Evolutionary conservation across 495 filamentous ascomycete species (phyloP), one percentile per base, ranked within the genome.

Genomic region (Articulospora tetracladia): DNA sequence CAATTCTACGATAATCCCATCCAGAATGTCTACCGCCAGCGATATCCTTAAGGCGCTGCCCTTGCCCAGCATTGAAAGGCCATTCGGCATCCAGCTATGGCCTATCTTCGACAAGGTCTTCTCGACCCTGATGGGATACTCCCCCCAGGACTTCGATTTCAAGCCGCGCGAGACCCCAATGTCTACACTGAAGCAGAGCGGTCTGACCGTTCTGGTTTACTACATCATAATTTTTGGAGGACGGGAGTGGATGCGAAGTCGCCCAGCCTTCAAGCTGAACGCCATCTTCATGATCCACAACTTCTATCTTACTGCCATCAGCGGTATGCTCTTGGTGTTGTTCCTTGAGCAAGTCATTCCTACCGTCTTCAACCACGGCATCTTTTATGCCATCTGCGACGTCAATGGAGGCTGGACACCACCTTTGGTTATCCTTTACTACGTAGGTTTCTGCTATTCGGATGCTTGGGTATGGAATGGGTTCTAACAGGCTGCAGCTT

Each of bases 61-160:
- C 53, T 52, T 86, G 56, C 93, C 93, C 26, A 90, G 90, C 34
- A 78, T 97, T 65, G 93, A 97, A 72, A 84, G 89, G 66, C 94
- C 94, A 13, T 97, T 98, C 70, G 94, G 93, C 69, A 79, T 97
- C 60, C 77, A 89, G 46, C 74, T 98, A 74, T 98, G 94, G 94
- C 93, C 94, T 60, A 83, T 94, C 75, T 98, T 98, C 83, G 87
- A 86, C 76, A 85, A 90, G 76, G 85, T 81, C 67, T 97, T 87
- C 75, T 84, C 87, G 71, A 69, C 73, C 34, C 82, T 90, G 49
- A 81, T 79, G 55, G 93, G 93, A 62, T 89, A 86, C 70, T 79
- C 83, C 53, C 84, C 89, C 53, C 80, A 88, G 51, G 83, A 90
- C 59, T 89, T 91, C 69, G 74, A 77, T 53, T 90, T 92, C 74